Percentiles rank a stretch among this genome's conserved stretches.
Conservation (phyloP, 2,329 filamentous ascomycete genomes). For the Coniochaeta sp. region DNA sequence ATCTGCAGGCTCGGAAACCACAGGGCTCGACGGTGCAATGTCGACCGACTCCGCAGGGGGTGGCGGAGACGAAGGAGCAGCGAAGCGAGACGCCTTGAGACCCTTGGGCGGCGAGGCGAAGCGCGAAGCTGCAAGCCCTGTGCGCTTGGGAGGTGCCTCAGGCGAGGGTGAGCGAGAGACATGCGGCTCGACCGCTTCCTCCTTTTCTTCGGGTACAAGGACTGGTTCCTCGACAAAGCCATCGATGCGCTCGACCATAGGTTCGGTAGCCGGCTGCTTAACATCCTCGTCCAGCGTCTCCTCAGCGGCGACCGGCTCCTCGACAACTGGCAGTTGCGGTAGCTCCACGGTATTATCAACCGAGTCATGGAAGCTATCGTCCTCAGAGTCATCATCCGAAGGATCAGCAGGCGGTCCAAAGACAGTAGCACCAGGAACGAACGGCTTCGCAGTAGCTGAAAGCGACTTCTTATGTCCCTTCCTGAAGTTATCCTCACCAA, state of each 20-base stretch:
- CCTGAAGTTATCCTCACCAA: constrained; percentile 35
- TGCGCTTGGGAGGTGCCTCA: constrained; percentile 3
- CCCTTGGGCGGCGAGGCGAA: constrained; percentile 32
- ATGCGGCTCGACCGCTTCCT: background rate
- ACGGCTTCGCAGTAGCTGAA: constrained; percentile 65
- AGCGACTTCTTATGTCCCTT: constrained; percentile 50
- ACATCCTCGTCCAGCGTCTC: constrained; percentile 10
- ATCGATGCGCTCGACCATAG: constrained; percentile 5
- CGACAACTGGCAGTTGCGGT: constrained; percentile 8
- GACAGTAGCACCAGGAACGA: constrained; percentile 40
- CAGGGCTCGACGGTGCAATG: constrained; percentile 8
- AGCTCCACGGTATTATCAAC: background rate
- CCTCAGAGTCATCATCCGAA: constrained; percentile 12
- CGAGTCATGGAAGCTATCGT: constrained; percentile 10
- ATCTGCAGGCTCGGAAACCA: constrained; percentile 9
- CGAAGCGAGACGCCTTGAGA: constrained; percentile 37
- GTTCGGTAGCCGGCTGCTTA: constrained; percentile 11
- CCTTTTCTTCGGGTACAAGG: background rate
- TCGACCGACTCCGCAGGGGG: constrained; percentile 18
- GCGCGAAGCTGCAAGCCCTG: constrained; percentile 22
- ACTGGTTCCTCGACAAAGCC: constrained; percentile 16
- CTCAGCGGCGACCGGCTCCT: constrained; percentile 4
- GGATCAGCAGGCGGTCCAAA: constrained; percentile 17
- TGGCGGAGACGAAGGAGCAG: constrained; percentile 29
- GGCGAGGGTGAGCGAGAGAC: background rate